phyloP scores from a whole-genome alignment of 768 basidiomycete genomes.

The Roridomyces roridus region DNA sequence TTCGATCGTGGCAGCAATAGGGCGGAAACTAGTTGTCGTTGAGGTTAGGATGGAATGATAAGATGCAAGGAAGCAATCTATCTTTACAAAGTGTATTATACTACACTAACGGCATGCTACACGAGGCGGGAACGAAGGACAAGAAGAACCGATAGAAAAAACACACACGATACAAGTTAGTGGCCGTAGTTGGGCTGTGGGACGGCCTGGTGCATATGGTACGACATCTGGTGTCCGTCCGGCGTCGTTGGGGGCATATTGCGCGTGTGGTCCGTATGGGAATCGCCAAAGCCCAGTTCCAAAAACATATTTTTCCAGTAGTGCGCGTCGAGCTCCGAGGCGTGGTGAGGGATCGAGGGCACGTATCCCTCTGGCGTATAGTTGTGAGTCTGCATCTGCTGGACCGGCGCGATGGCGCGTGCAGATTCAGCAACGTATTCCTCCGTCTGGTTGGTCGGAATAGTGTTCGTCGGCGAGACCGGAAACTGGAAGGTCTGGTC shows the following conservation, averaged over 20 bases:
- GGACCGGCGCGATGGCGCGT: not conserved
- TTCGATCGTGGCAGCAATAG: constrained; percentile 74
- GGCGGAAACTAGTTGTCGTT: constrained; percentile 63
- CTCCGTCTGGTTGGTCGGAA: constrained; percentile 14
- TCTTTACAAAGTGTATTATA: constrained; percentile 23
- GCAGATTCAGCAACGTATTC: constrained; percentile 17
- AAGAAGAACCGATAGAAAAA: constrained; percentile 15
- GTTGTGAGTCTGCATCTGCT: constrained; percentile 1
- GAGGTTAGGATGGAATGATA: constrained; percentile 67
- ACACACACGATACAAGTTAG: constrained; percentile 26
- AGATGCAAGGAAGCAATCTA: constrained; percentile 22
- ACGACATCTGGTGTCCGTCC: constrained; percentile 33
- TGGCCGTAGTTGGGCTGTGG: constrained; percentile 39
- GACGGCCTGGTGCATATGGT: constrained; percentile 36
- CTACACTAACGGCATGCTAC: constrained; percentile 25
- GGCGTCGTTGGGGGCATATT: constrained; percentile 29
- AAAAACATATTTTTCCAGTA: constrained; percentile 81
- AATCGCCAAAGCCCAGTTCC: constrained; percentile 73
- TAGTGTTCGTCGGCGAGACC: constrained; percentile 37
- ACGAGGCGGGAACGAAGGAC: not conserved
- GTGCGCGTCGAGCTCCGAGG: constrained; percentile 65
- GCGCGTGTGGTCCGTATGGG: constrained; percentile 17
- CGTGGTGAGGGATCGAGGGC: constrained; percentile 46
- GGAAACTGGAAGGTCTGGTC: constrained; percentile 48
- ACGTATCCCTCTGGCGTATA: constrained; percentile 34